phyloP scores from a whole-genome alignment of 2,329 filamentous ascomycete genomes.

The Aspergillus brunneoviolaceus region DNA sequence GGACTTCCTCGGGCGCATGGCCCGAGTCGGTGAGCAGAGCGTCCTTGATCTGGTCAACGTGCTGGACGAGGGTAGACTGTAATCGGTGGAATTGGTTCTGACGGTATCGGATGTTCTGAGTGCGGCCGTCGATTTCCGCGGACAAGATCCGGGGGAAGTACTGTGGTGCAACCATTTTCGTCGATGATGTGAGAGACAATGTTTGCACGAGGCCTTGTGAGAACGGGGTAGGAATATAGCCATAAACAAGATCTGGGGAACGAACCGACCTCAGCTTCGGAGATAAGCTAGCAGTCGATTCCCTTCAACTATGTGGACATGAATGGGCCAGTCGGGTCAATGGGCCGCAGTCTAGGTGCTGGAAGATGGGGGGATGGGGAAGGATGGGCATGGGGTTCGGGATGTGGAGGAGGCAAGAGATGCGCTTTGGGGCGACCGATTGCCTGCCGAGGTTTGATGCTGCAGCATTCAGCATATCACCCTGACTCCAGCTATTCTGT shows the following conservation, averaged over 20 bases:
- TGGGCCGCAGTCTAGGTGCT: not conserved
- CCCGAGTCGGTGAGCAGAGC: constrained; percentile 34
- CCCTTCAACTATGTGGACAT: not conserved
- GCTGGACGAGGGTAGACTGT: constrained; percentile 32
- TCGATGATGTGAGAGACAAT: not conserved
- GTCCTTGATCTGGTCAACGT: constrained; percentile 29
- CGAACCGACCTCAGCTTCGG: not conserved
- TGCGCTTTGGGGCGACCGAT: not conserved
- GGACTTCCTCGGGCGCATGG: constrained; percentile 34
- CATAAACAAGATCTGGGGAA: not conserved
- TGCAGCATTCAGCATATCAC: not conserved
- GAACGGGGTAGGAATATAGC: constrained; percentile 1
- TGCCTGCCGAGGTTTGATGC: not conserved
- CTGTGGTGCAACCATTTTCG: constrained; percentile 14
- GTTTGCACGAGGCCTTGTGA: not conserved
- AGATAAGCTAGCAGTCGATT: not conserved
- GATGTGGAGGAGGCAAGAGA: constrained; percentile 24
- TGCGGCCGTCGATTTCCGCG: constrained; percentile 41
- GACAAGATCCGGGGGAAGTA: constrained; percentile 31
- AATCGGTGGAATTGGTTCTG: constrained; percentile 42
- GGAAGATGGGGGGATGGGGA: too few relatives aligned
- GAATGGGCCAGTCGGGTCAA: not conserved
- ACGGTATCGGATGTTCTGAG: constrained; percentile 39
- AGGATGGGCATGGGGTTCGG: constrained; percentile 13
- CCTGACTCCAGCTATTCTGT: not conserved